Evolutionary conservation across 1,139 yeast genomes (phyloP), one percentile per base, ranked within the genome.

Genomic region (Blastobotrys serpentis): DNA sequence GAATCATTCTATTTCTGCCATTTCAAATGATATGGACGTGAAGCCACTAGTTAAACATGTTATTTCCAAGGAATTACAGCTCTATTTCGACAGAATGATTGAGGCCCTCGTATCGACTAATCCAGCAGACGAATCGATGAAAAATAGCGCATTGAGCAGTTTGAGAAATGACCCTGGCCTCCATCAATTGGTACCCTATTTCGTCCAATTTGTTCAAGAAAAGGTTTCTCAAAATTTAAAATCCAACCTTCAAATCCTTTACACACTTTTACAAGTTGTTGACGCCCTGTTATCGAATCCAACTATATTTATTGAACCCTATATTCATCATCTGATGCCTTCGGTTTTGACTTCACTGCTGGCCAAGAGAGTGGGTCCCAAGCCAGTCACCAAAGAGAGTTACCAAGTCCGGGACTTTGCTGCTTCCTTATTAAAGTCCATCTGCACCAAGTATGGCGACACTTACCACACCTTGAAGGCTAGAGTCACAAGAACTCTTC

Each of bases 41-140:
- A 88, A 86, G 65, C 98, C 98, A 2, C 74, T 92, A 54, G 98
- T 94, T n/a, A 90, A 90, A 64, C 99, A 94, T 66, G 95, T 94
- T 47, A 75, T 94, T 43, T 90, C 98, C 2, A 90, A 89, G 62
- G 98, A 94, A 68, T 74, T 94, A 59, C 96, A 90, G 66, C 75
- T 94, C 23, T 94, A 92, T 67, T 94, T 92, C 67, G 96, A 92
- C 67, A 85, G 88, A 56, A 90, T 89, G 19, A 86, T 87, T 17
- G 85, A 84, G 43, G 96, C 95, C 0, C 74, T 92, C 39, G 75
- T 85, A 32, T 48, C 55, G 13, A 47, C 49, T 11, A 36, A 36
- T 14, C 40, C 40, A 4, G 48, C 52, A 23, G 51, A 61, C 10
- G 81, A 77, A 47, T 77, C 79, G 56, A 70, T 86, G 62, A 79